These are phyloP conservation scores for Spathaspora sp. DNA, from an alignment of 805 yeast species.

Conservation along the genomic window DNA sequence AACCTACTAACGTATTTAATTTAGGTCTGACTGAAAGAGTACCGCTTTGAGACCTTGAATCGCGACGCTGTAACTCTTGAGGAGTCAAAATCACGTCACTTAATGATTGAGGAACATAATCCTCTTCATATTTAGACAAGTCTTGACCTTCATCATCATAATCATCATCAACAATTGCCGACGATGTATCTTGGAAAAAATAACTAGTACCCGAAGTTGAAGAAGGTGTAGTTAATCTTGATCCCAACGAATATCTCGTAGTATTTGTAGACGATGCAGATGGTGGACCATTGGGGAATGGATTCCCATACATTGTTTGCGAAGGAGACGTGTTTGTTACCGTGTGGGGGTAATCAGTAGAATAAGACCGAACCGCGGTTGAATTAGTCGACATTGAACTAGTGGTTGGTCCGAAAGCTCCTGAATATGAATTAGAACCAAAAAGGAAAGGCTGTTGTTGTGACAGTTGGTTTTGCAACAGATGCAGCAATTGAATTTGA, in stretches of 20 bases:
- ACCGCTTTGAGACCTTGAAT: conserved; percentile 55
- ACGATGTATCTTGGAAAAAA: conserved; percentile 1
- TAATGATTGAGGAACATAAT: conserved; percentile 76
- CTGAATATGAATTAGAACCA: conserved; percentile 6
- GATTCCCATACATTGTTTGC: not conserved
- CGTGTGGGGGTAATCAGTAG: not conserved
- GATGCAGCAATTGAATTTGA: not conserved
- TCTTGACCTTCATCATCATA: conserved; percentile 33
- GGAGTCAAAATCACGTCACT: conserved; percentile 78
- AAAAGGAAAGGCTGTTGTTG: conserved; percentile 1
- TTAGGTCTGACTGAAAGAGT: conserved; percentile 35
- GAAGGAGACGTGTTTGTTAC: not conserved
- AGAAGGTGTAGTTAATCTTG: not conserved
- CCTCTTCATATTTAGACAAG: conserved; percentile 47
- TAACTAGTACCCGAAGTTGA: not conserved
- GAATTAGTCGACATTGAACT: not conserved
- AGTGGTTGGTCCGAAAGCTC: conserved; percentile 1
- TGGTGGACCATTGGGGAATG: not conserved
- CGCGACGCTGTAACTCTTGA: conserved; percentile 64
- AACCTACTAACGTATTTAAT: conserved; percentile 8
- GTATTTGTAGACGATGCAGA: not conserved
- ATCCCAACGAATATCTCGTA: not conserved
- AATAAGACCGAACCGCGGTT: not conserved
- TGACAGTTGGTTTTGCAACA: not conserved
- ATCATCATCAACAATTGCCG: conserved; percentile 8